phyloP scores from a whole-genome alignment of 805 yeast species.

The Sungouiozyma intestinalis region DNA sequence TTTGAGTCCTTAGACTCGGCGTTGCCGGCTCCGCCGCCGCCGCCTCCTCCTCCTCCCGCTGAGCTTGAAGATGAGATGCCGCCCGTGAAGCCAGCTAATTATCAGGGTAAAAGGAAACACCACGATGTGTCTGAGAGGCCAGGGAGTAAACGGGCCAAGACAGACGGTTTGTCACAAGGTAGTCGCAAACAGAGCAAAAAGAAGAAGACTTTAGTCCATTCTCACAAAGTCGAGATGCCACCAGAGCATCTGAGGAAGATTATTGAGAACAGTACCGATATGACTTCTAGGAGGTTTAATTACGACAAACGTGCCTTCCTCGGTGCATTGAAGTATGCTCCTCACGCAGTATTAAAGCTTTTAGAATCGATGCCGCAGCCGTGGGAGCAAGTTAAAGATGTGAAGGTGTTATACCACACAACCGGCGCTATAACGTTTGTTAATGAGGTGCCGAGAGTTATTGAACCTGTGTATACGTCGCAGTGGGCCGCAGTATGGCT shows the following conservation, averaged over 20 bases:
- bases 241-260: slow-evolving; percentile 87
- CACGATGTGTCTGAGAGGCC: slow-evolving; percentile 9
- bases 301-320: slow-evolving; percentile 79
- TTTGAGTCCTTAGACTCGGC: slow-evolving; percentile 1
- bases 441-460: slow-evolving; percentile 82
- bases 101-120: slow-evolving; percentile 12
- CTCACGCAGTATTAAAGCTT: slow-evolving; percentile 84
- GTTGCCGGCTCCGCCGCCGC: slow-evolving; percentile 19
- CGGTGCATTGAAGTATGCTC: slow-evolving; percentile 89
- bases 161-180: slow-evolving; percentile 2
- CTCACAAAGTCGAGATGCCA: slow-evolving; percentile 74
- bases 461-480: slow-evolving; percentile 82
- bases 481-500: slow-evolving; percentile 95
- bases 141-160: slow-evolving; percentile 28
- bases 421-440: slow-evolving; percentile 95
- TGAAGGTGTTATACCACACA: slow-evolving; percentile 76
- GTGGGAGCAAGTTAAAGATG: slow-evolving; percentile 85
- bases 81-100: too few species aligned
- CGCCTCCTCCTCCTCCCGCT: slow-evolving; percentile 10
- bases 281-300: slow-evolving; percentile 67
- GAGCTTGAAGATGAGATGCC: neutral
- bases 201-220: slow-evolving; percentile 36
- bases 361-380: slow-evolving; percentile 98
- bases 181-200: slow-evolving; percentile 12
- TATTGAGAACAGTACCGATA: slow-evolving; percentile 73